Base-by-base conservation (phyloP, 352 stramenopile genomes). In the Pythium folliculosum region DNA sequence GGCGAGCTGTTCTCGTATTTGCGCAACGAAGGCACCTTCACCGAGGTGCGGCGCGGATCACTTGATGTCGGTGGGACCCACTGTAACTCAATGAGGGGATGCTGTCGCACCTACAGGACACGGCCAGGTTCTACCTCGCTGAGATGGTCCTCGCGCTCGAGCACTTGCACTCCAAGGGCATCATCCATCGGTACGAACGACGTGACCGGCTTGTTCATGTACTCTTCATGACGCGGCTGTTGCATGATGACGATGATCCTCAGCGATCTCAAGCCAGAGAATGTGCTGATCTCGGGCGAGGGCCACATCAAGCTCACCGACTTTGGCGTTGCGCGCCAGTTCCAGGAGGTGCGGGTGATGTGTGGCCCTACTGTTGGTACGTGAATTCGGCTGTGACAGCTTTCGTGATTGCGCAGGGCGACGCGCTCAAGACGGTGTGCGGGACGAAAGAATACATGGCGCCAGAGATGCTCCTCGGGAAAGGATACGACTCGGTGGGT, bases 221-320 rank as follows among this genome's bases (percentile, higher is more conserved):
- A 22, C 21, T 13, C 13, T 32, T 5, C 27, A 32, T 32, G 5
- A 32, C 27, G 5, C 27, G 27, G 27, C 2, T 32, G 3, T 32
- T 32, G 27, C 5, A 5, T 32, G 27, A 32, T 32, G 27, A 32
- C 5, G 27, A 6, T 32, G 5, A 32, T 32, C 35, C 35, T 5
- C 51, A 92, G 84, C 5, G 91, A 97, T 57, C 66, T 98, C 27
- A 97, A 98, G 67, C 91, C 91, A 10, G 89, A 97, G 75, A 98
- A 98, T 65, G 84, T 98, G 48, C 76, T 98, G 23, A 85, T 98
- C 55, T 92, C 91, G 51, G 73, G 77, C n/a, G 73, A 96, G 65
- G 94, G 94, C 0, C 83, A 97, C 65, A 75, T 97, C 51, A 96
- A 96, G 55, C 63, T 98, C 25, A 95, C 89, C 1, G 94, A 98